These are phyloP conservation scores for Vitrella brassicaformis DNA, from an alignment of 73 alveolate species.

Conservation along the genomic window DNA sequence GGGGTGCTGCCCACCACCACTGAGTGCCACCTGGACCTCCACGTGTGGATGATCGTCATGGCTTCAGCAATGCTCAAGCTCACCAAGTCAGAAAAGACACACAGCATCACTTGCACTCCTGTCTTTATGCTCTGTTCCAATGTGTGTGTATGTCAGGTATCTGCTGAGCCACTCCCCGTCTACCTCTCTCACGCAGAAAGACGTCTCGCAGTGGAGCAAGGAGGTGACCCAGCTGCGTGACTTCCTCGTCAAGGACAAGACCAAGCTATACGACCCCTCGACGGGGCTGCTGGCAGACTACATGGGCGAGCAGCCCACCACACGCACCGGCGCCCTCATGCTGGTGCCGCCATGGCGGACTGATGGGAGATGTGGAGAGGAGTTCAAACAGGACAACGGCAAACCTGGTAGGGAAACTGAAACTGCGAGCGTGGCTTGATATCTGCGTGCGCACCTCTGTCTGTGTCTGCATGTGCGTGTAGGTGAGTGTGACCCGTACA, in stretches of 20 bases:
- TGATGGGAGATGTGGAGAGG: slow-evolving; percentile 70
- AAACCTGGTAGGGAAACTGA: slow-evolving; percentile 19
- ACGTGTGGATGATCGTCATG: slow-evolving; percentile 63
- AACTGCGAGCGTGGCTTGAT: neutral
- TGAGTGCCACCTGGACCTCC: slow-evolving; percentile 75
- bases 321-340: slow-evolving; percentile 1
- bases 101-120: too few relatives aligned
- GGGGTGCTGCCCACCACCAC: slow-evolving; percentile 54
- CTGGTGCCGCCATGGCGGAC: slow-evolving; percentile 62
- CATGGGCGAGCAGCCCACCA: slow-evolving; percentile 6
- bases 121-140: too few relatives aligned
- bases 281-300: slow-evolving; percentile 11
- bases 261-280: neutral
- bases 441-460: neutral
- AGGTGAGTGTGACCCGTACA: too few relatives aligned
- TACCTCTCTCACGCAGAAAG: too few relatives aligned
- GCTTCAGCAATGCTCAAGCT: too few relatives aligned
- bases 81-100: too few relatives aligned
- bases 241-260: too few relatives aligned
- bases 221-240: too few relatives aligned
- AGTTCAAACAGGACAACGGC: slow-evolving; percentile 46
- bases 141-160: too few relatives aligned
- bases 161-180: too few relatives aligned
- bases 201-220: too few relatives aligned
- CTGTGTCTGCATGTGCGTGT: neutral